These are phyloP conservation scores for Rhodotorula sp. DNA, from an alignment of 1,284 basidiomycete species.

Conservation along the genomic window DNA sequence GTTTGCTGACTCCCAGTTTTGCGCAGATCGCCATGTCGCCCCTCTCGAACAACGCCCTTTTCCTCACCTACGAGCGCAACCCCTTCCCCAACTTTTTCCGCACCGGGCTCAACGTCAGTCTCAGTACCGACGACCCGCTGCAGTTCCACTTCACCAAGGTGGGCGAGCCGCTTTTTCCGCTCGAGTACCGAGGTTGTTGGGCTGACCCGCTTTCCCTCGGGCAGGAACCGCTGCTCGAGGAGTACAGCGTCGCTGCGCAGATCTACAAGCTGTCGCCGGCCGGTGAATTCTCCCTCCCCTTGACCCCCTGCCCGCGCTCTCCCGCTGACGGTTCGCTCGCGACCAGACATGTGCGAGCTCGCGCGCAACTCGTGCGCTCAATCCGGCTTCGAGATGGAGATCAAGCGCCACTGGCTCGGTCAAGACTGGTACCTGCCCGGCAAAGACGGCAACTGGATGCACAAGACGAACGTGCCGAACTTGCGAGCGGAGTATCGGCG, in stretches of 20 bases:
- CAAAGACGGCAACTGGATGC: conserved; percentile 82
- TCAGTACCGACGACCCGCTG: conserved; percentile 90
- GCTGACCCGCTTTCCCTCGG: conserved; percentile 45
- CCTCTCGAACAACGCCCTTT: conserved; percentile 94
- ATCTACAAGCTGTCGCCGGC: conserved; percentile 58
- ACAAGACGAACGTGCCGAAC: conserved; percentile 96
- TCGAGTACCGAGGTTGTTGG: background rate
- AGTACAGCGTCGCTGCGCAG: conserved; percentile 97
- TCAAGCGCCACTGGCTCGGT: conserved; percentile 96
- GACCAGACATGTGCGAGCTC: conserved; percentile 68
- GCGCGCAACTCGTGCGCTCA: conserved; percentile 95
- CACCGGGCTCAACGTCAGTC: conserved; percentile 89
- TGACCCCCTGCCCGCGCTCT: conserved; percentile 54
- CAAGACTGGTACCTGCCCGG: conserved; percentile 85
- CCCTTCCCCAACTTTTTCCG: conserved; percentile 97
- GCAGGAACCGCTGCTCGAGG: conserved; percentile 90
- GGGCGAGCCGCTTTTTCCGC: background rate
- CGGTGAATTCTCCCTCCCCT: conserved; percentile 12
- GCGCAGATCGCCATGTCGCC: conserved; percentile 89
- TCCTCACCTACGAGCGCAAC: conserved; percentile 95
- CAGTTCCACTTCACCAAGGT: conserved; percentile 98
- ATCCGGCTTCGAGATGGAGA: conserved; percentile 97
- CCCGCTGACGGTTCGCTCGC: background rate
- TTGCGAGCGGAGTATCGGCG: conserved; percentile 84
- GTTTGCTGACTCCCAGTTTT: background rate